These are phyloP conservation scores for Penicillium palitans DNA, from an alignment of 2,329 filamentous ascomycete genomes.

Conservation along the genomic window DNA sequence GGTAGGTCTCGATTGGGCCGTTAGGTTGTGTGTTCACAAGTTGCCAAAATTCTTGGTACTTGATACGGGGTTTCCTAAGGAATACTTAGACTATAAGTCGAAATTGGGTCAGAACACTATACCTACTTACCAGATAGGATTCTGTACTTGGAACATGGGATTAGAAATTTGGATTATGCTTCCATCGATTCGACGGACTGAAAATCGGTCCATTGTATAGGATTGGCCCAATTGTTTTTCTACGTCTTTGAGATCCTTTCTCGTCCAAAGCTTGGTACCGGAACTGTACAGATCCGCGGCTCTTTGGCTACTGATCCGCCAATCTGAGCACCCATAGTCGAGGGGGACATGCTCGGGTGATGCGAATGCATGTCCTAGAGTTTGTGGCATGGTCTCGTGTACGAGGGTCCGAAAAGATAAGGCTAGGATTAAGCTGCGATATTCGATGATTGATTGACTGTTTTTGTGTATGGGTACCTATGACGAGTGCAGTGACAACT, in stretches of 20 bases:
- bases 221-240: slow-evolving; percentile 23
- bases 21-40: slow-evolving; percentile 21
- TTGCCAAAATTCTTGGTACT: slow-evolving; percentile 25
- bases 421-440: slow-evolving; percentile 13
- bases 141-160: slow-evolving; percentile 22
- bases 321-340: slow-evolving; percentile 22
- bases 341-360: neutral
- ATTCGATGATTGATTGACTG: slow-evolving; percentile 8
- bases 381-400: slow-evolving; percentile 21
- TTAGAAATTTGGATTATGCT: slow-evolving; percentile 23
- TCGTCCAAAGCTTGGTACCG: slow-evolving; percentile 22
- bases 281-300: slow-evolving; percentile 23
- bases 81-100: slow-evolving; percentile 15
- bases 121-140: slow-evolving; percentile 25
- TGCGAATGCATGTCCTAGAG: neutral
- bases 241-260: slow-evolving; percentile 23
- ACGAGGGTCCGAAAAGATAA: slow-evolving; percentile 13
- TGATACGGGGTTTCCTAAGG: slow-evolving; percentile 22
- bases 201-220: slow-evolving; percentile 19
- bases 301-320: slow-evolving; percentile 24
- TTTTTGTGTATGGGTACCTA: neutral
- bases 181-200: slow-evolving; percentile 24
- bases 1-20: slow-evolving; percentile 21
- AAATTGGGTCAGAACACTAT: slow-evolving; percentile 14
- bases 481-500: too few species aligned